phyloP scores from a whole-genome alignment of 495 filamentous ascomycete genomes.

The Penicillium crystallinum region DNA sequence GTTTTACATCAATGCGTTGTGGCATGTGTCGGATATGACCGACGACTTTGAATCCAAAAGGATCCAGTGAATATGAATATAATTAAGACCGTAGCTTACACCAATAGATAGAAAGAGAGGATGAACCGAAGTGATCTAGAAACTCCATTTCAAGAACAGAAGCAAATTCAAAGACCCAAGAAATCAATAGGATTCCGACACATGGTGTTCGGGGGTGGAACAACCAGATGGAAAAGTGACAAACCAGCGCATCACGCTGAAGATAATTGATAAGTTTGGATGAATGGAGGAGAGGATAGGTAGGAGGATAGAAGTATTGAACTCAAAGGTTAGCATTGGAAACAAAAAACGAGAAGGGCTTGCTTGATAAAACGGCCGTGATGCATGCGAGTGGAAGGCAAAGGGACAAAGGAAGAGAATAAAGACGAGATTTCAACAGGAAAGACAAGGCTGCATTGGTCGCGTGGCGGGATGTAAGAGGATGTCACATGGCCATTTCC shows the following conservation, averaged over 20 bases:
- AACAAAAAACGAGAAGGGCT: background rate
- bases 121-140: slow-evolving; percentile 1
- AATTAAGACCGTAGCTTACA: slow-evolving; percentile 6
- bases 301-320: background rate
- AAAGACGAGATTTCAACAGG: background rate
- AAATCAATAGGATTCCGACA: background rate
- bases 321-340: background rate
- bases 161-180: background rate
- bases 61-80: background rate
- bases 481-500: slow-evolving; percentile 82
- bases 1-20: no score
- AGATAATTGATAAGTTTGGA: background rate
- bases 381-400: slow-evolving; percentile 2
- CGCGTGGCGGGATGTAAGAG: background rate
- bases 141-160: slow-evolving; percentile 4
- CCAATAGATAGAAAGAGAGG: background rate
- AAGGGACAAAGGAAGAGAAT: background rate
- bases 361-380: slow-evolving; percentile 6
- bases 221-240: slow-evolving; percentile 8
- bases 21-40: background rate
- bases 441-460: background rate
- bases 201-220: slow-evolving; percentile 3
- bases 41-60: background rate
- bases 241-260: background rate
- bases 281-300: slow-evolving; percentile 1